These are phyloP conservation scores for Talaromyces marneffei DNA, from an alignment of 2,329 filamentous ascomycete species.

Conservation along the genomic window DNA sequence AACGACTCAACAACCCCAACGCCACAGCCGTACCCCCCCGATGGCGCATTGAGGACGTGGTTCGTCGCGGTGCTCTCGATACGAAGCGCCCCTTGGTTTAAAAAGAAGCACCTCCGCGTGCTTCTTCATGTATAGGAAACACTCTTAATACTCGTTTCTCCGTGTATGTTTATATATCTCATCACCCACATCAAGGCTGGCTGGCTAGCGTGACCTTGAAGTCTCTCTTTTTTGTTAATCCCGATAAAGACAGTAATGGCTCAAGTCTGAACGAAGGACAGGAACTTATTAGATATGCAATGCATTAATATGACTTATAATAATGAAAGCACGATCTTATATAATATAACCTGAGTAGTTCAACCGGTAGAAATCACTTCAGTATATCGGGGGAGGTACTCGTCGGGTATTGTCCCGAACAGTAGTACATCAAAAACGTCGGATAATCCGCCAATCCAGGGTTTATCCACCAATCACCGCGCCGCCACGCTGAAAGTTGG, in stretches of 20 bases:
- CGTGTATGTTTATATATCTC: conserved; percentile 2
- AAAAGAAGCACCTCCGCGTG: conserved; percentile 4
- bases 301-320: conserved; percentile 7
- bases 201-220: conserved; percentile 4
- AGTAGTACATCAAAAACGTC: background rate
- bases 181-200: background rate
- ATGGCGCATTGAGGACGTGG: conserved; percentile 71
- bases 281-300: conserved; percentile 1
- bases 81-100: conserved; percentile 67
- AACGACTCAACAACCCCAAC: conserved; percentile 19
- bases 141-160: conserved; percentile 1
- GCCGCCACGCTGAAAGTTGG: background rate
- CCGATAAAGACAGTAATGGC: background rate
- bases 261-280: background rate
- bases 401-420: background rate
- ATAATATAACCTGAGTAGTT: no score
- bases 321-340: background rate
- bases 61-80: conserved; percentile 68
- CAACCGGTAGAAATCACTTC: no score
- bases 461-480: conserved; percentile 1
- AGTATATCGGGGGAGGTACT: background rate
- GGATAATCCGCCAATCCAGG: background rate
- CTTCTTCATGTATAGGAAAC: background rate
- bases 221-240: background rate
- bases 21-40: conserved; percentile 61